Base-by-base conservation (phyloP, 2,329 filamentous ascomycete genomes). In the Stenocarpella maydis region DNA sequence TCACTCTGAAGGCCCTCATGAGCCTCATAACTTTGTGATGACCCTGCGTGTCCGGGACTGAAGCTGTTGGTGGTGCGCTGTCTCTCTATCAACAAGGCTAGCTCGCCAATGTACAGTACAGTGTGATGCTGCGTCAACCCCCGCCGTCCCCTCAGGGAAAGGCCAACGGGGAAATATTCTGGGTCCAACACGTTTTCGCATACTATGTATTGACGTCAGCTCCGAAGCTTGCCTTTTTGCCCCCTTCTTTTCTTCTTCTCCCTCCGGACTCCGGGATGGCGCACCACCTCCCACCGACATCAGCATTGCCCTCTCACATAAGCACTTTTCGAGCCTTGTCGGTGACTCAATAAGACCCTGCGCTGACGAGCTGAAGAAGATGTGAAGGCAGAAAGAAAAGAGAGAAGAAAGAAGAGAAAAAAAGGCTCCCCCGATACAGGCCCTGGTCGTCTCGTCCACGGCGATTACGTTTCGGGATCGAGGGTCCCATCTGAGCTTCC, bases 181-280 rank as follows among this genome's bases (percentile, higher is more conserved):
- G 58, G 55, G 41, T 24, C 58, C 41, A 61, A 41, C 47, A 26
- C 58, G 58, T 47, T 47, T 34, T 61, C 58, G 58, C 58, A 47
- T 41, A n/a, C n/a, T n/a, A n/a, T n/a, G n/a, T n/a, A 61, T 61
- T 61, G 58, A 61, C 58, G 58, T 61, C 58, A 61, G 58, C 58
- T 61, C 58, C 58, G 58, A 61, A 61, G 58, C 58, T 47, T 61
- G 58, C 58, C 39, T n/a, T 3, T 47, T 37, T 60, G 26, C 41
- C 12, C 12, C 12, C 12, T 12, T 37, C 9, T 37, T 12, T 37
- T 12, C 34, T 12, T 12, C 39, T 54, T 24, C 39, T 47, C 58
- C 58, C 58, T 47, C 58, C 58, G 58, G 58, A 61, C 58, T 61
- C 58, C 58, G 58, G 58, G 9, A 37, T 37, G 41, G 3, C 19